These are phyloP conservation scores for Pterocarpus santalinus DNA, from an alignment of 306 rosid genomes.

Conservation along the genomic window DNA sequence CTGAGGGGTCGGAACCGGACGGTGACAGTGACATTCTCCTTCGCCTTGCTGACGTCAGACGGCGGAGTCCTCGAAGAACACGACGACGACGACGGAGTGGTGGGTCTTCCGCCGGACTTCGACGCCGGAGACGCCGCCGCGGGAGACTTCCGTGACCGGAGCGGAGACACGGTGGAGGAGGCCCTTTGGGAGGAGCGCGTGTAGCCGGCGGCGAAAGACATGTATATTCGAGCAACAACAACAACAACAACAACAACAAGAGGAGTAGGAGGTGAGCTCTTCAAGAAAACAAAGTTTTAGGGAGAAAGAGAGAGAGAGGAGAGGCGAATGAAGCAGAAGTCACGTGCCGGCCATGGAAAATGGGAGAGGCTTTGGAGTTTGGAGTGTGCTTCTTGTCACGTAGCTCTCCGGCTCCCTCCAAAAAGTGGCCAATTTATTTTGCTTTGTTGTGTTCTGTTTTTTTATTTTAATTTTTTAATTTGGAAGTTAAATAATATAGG, in stretches of 20 bases:
- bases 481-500: not conserved
- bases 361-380: slow-evolving; percentile 53
- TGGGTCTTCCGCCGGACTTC: slow-evolving; percentile 60
- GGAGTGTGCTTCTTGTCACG: slow-evolving; percentile 33
- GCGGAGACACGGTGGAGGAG: slow-evolving; percentile 63
- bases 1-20: slow-evolving; percentile 93
- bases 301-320: not conserved
- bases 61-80: slow-evolving; percentile 50
- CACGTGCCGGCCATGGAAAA: slow-evolving; percentile 61
- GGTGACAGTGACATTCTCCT: slow-evolving; percentile 90
- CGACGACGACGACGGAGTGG: slow-evolving; percentile 70
- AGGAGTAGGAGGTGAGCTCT: slow-evolving; percentile 42
- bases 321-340: not conserved
- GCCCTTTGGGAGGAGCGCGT: slow-evolving; percentile 68
- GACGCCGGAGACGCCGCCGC: slow-evolving; percentile 25
- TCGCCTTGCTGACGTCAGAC: slow-evolving; percentile 61
- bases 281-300: slow-evolving; percentile 1
- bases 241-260: no score
- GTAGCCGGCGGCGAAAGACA: slow-evolving; percentile 60
- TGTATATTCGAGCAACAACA: slow-evolving; percentile 38
- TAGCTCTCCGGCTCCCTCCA: slow-evolving; percentile 58
- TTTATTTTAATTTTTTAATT: no score
- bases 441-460: not conserved
- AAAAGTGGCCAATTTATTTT: slow-evolving; percentile 50
- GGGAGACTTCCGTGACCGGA: slow-evolving; percentile 70